These are phyloP conservation scores for Gardenia jasminoides DNA, from an alignment of 257 asterid genomes.

Conservation along the genomic window DNA sequence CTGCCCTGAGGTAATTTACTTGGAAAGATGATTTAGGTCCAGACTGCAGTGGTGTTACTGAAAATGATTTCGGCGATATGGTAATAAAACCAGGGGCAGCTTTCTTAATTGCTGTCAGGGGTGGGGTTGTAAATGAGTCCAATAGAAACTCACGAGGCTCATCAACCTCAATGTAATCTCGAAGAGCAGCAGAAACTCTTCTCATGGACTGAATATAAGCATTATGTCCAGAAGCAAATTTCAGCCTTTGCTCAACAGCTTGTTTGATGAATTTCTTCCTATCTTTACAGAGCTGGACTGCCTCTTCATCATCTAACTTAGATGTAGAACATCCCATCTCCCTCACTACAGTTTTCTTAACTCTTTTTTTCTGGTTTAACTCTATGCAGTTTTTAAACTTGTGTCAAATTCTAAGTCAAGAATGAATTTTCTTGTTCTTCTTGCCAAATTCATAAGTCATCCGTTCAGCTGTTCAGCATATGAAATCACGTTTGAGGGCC, in stretches of 20 bases:
- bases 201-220: slow-evolving; percentile 83
- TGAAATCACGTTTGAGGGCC: background rate
- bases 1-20: slow-evolving; percentile 60
- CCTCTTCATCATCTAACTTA: slow-evolving; percentile 89
- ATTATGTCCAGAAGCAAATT: slow-evolving; percentile 77
- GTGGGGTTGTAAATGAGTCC: slow-evolving; percentile 54
- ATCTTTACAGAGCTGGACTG: slow-evolving; percentile 85
- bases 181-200: slow-evolving; percentile 81
- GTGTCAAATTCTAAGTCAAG: slow-evolving; percentile 45
- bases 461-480: slow-evolving; percentile 16
- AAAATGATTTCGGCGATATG: slow-evolving; percentile 61
- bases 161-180: slow-evolving; percentile 80
- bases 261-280: slow-evolving; percentile 81
- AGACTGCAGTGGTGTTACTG: slow-evolving; percentile 45
- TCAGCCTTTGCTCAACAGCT: slow-evolving; percentile 78
- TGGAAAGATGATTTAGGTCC: slow-evolving; percentile 45
- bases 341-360: slow-evolving; percentile 18
- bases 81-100: slow-evolving; percentile 62
- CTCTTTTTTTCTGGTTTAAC: background rate
- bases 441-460: slow-evolving; percentile 54
- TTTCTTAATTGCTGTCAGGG: slow-evolving; percentile 50
- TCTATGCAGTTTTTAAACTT: slow-evolving; percentile 48
- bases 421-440: slow-evolving; percentile 31
- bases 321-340: slow-evolving; percentile 95
- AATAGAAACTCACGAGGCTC: slow-evolving; percentile 73